Percentiles rank a stretch among this genome's conserved stretches.
phyloP scores from a whole-genome alignment of 345 rosid genomes.

The Sonneratia caseolaris region DNA sequence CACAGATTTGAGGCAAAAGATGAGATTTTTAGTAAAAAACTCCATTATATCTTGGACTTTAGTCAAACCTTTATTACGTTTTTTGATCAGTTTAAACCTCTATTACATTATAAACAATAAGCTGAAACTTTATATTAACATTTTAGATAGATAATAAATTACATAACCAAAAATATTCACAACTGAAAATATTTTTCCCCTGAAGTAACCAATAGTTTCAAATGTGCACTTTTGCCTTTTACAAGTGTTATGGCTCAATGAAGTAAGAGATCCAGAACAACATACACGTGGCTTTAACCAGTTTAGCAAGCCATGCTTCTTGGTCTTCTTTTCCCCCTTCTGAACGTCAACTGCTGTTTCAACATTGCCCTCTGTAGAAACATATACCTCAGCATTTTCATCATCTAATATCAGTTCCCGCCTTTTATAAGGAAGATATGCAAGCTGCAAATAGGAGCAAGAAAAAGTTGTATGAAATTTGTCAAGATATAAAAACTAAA shows the following conservation, averaged over 20 bases:
- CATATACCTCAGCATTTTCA: conserved; percentile 70
- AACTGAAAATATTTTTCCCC: not conserved
- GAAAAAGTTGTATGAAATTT: not conserved
- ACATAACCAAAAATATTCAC: not conserved
- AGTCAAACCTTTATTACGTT: not conserved
- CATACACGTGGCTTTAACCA: conserved; percentile 92
- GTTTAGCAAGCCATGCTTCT: conserved; percentile 83
- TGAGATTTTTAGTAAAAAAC: not conserved
- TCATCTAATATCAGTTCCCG: conserved; percentile 90
- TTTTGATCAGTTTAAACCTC: no score
- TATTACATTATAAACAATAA: no score
- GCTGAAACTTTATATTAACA: not conserved
- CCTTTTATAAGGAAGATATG: conserved; percentile 91
- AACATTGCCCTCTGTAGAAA: conserved; percentile 55
- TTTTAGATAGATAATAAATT: not conserved
- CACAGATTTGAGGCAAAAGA: not conserved
- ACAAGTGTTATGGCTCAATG: not conserved
- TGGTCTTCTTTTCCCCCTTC: conserved; percentile 77
- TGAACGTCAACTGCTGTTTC: conserved; percentile 45
- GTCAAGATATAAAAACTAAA: not conserved
- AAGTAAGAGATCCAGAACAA: conserved; percentile 10
- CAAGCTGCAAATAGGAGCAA: conserved; percentile 50
- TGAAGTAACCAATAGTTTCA: not conserved
- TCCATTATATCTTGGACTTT: not conserved
- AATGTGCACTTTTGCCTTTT: not conserved